Base-by-base conservation (phyloP, 202 grass and related monocot species). In the Schoenoplectus triqueter region DNA sequence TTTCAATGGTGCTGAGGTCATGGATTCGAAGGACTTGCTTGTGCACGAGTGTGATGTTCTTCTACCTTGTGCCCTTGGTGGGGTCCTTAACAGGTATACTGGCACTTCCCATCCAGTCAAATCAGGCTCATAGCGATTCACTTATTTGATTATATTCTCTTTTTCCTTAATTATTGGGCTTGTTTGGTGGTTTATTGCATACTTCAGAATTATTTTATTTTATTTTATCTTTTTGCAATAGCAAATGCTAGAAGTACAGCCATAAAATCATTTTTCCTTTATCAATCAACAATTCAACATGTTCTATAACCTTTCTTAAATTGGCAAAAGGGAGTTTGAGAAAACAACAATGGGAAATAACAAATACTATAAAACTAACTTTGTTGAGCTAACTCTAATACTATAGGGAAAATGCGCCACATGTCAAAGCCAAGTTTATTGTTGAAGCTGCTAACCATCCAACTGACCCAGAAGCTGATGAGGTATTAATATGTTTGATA, bases 391-490 rank as follows among this genome's bases (percentile, higher is more conserved):
- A 19, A 48, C 7, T 18, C 18, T 5, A 81, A 57, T 82, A 76
- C 61, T 82, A 73, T 59, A 99, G 96, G 88, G 88, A 92, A 67
- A 99, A 99, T 90, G 96, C 96, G 7, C 86, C 88, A 64, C 81
- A 95, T 60, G 90, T 99, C 31, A 99, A 99, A 86, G 96, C 91
- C 82, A 99, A 95, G 71, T 99, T 91, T 88, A 83, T 99, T 82
- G 86, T 99, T 40, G 96, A 99, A 92, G 96, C 88, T 76, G 96
- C 93, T 54, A 99, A 99, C 83, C 93, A 99, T 91, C 93, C 93
- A 73, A 95, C 93, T 54, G 91, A 95, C 84, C 96, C 96, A 72
- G 93, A 95, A 66, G 96, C 96, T 73, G 93, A 99, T 83, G 93
- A 99, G 91, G 96, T 97, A 87, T 10, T 47, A 70, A 54, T 71